These are phyloP conservation scores for Penicillium paneum DNA, from an alignment of 2,329 filamentous ascomycete species.

Conservation along the genomic window DNA sequence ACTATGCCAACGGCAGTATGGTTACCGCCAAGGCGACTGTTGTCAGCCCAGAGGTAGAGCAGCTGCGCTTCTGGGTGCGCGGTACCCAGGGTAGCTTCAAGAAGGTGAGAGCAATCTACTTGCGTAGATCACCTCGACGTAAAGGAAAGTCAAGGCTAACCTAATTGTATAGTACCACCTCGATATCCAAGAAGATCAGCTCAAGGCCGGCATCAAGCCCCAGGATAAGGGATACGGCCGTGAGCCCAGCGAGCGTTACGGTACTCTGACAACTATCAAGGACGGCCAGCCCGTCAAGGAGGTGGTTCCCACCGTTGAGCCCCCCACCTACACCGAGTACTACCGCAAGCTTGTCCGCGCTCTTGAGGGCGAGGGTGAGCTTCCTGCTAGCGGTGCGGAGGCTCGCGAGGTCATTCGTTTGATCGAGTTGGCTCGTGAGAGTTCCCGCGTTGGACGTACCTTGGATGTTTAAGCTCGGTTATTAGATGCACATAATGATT, in stretches of 20 bases:
- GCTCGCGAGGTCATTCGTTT: constrained; percentile 54
- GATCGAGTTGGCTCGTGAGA: constrained; percentile 56
- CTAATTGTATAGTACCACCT: constrained; percentile 47
- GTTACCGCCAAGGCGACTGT: constrained; percentile 68
- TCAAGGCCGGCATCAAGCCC: constrained; percentile 61
- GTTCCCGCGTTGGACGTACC: constrained; percentile 52
- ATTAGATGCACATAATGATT: constrained; percentile 15
- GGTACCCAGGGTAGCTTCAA: constrained; percentile 72
- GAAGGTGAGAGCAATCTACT: constrained; percentile 52
- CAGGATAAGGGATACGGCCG: constrained; percentile 62
- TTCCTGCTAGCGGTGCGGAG: constrained; percentile 55
- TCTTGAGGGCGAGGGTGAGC: constrained; percentile 50
- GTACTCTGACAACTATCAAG: constrained; percentile 55
- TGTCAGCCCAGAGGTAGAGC: constrained; percentile 64
- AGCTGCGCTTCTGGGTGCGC: constrained; percentile 73
- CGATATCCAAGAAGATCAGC: constrained; percentile 72
- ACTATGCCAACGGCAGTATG: constrained; percentile 61
- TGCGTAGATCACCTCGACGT: not conserved
- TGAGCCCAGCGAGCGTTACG: constrained; percentile 58
- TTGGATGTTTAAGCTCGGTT: constrained; percentile 32
- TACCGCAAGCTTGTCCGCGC: constrained; percentile 58
- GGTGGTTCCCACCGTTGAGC: constrained; percentile 57
- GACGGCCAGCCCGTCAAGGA: constrained; percentile 53
- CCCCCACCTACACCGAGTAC: constrained; percentile 66
- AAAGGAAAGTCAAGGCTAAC: not conserved